These are phyloP conservation scores for Penicillium bialowiezense DNA, from an alignment of 495 filamentous ascomycete species.

Conservation along the genomic window DNA sequence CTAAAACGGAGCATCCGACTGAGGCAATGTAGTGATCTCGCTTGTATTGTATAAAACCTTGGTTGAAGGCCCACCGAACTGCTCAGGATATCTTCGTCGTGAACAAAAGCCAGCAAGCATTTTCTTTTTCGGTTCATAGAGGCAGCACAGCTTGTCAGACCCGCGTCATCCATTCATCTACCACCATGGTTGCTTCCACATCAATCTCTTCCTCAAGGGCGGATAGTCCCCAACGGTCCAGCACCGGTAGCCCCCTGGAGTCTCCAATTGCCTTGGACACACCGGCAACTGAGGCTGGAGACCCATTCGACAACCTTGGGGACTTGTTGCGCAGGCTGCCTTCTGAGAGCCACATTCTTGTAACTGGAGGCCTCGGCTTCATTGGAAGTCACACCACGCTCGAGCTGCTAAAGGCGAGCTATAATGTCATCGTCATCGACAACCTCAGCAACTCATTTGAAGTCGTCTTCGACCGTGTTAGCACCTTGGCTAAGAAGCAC, in stretches of 20 bases:
- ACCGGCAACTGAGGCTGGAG: constrained; percentile 40
- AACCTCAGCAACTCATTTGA: constrained; percentile 60
- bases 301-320: constrained; percentile 40
- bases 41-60: constrained; percentile 21
- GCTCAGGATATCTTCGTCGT: not conserved
- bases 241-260: constrained; percentile 31
- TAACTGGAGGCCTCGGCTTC: constrained; percentile 65
- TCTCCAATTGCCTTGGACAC: constrained; percentile 36
- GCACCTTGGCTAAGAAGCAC: constrained; percentile 45
- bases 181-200: not conserved
- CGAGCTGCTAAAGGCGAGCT: constrained; percentile 58
- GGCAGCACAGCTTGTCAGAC: not conserved
- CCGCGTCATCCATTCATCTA: not conserved
- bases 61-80: constrained; percentile 1
- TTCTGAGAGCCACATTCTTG: constrained; percentile 46
- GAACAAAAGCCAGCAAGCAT: constrained; percentile 3
- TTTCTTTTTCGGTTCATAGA: not conserved
- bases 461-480: constrained; percentile 52
- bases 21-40: constrained; percentile 12
- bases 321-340: constrained; percentile 35
- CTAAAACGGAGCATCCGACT: constrained; percentile 12
- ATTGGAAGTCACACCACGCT: constrained; percentile 64
- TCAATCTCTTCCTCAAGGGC: constrained; percentile 20
- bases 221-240: constrained; percentile 32
- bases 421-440: constrained; percentile 65